Conservation (phyloP, 2,329 filamentous ascomycete species). For the Penicillium rolfsii region DNA sequence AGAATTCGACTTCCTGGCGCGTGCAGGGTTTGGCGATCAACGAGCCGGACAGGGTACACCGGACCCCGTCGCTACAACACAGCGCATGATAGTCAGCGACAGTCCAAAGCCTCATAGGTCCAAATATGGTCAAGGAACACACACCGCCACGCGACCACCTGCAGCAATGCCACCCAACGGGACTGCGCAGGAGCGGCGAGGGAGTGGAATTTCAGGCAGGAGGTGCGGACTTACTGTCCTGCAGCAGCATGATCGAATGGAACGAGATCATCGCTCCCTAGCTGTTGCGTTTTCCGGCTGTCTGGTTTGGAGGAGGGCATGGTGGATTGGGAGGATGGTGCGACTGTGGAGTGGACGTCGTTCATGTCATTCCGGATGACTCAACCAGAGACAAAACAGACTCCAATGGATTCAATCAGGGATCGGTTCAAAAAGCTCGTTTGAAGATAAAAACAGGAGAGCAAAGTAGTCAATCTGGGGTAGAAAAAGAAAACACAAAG, state of each 20-base stretch:
- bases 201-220: conserved; percentile 6
- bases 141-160: conserved; percentile 2
- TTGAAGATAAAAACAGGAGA: not conserved
- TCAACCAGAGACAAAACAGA: conserved; percentile 7
- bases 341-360: not conserved
- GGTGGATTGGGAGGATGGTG: conserved; percentile 15
- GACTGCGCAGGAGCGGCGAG: conserved; percentile 14
- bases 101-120: not conserved
- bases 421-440: not conserved
- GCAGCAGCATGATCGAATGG: conserved; percentile 52
- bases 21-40: conserved; percentile 96
- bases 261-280: conserved; percentile 46
- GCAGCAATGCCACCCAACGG: not conserved
- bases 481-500: not conserved
- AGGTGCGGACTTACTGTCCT: conserved; percentile 51
- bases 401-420: not conserved
- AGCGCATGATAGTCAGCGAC: conserved; percentile 8
- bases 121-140: not conserved
- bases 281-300: conserved; percentile 37
- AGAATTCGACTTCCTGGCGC: conserved; percentile 82
- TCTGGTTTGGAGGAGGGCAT: conserved; percentile 42
- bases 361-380: conserved; percentile 21
- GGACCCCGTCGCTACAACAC: conserved; percentile 75
- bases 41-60: conserved; percentile 79
- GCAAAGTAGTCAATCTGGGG: not conserved